These are phyloP conservation scores for Candida ipomoeae DNA, from an alignment of 805 yeast genomes.

Conservation along the genomic window DNA sequence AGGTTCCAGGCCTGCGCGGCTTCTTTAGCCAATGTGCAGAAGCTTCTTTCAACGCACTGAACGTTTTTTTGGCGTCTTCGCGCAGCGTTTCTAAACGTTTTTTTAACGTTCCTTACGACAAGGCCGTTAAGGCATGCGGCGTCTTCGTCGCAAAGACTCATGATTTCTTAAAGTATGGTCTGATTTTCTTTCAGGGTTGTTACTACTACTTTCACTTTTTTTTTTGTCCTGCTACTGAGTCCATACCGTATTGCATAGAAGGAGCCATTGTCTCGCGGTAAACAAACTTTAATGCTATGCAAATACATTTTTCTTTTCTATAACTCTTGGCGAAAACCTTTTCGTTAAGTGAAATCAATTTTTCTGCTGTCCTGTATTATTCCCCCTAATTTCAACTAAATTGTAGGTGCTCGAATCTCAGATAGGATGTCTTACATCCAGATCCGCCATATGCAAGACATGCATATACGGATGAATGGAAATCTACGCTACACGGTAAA, in stretches of 20 bases:
- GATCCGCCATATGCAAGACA: neutral
- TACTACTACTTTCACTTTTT: no score
- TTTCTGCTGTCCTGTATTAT: no score
- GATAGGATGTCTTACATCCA: neutral
- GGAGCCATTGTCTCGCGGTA: no score
- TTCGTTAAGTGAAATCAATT: no score
- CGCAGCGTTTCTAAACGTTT: neutral
- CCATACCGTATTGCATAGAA: neutral
- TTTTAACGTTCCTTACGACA: neutral
- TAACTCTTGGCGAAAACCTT: no score
- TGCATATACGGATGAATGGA: neutral
- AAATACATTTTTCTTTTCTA: no score
- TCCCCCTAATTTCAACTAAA: neutral
- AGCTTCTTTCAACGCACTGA: slow-evolving; percentile 4
- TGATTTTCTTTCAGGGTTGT: no score
- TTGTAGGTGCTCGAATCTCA: neutral
- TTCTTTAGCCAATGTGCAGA: slow-evolving; percentile 1
- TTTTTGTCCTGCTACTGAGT: neutral
- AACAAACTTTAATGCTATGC: no score
- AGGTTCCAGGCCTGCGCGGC: neutral
- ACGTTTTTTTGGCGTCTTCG: neutral
- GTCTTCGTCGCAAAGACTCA: neutral
- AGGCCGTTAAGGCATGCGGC: neutral
- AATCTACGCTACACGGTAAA: neutral
- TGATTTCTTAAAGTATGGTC: neutral